Conservation (phyloP, 2,329 filamentous ascomycete species). For the Colletotrichum sp. region DNA sequence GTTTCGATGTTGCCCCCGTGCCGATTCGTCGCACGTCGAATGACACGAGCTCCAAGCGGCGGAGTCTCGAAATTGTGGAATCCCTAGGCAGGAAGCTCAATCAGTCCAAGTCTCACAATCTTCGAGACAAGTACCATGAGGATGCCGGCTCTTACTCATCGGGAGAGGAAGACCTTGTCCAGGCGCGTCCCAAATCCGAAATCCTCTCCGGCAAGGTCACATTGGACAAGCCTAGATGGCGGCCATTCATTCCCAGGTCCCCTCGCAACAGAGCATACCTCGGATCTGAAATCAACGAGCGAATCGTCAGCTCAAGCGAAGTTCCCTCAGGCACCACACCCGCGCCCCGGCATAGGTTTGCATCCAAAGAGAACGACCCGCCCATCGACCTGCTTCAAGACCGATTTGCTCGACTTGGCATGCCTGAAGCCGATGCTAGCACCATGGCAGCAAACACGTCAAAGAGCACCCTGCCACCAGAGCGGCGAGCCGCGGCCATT, state of each 20-base stretch:
- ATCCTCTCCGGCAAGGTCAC: slow-evolving; percentile 9
- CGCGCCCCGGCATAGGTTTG: slow-evolving; percentile 29
- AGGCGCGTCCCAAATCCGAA: slow-evolving; percentile 7
- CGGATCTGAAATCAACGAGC: slow-evolving; percentile 34
- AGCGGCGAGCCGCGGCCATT: slow-evolving; percentile 58
- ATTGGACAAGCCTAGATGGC: slow-evolving; percentile 42
- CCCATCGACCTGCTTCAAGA: slow-evolving; percentile 51
- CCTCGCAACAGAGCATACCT: slow-evolving; percentile 43
- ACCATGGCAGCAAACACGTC: slow-evolving; percentile 41
- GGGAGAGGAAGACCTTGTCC: slow-evolving; percentile 4
- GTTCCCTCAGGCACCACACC: slow-evolving; percentile 25
- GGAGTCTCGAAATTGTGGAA: slow-evolving; percentile 31
- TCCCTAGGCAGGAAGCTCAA: slow-evolving; percentile 24
- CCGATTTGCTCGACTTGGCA: slow-evolving; percentile 51
- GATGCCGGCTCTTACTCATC: slow-evolving; percentile 25
- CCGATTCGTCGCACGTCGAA: slow-evolving; percentile 8
- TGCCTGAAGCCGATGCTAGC: slow-evolving; percentile 35
- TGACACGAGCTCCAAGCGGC: background rate
- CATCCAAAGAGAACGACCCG: slow-evolving; percentile 29
- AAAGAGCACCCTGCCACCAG: slow-evolving; percentile 51
- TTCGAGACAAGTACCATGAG: slow-evolving; percentile 40
- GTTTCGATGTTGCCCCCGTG: background rate
- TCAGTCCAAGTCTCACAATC: slow-evolving; percentile 26
- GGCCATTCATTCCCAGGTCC: slow-evolving; percentile 46
- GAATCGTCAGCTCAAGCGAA: slow-evolving; percentile 32